Percentiles rank a stretch among this genome's conserved stretches.
Evolutionary conservation across 208 protist species (phyloP).

Genomic region (Herpetomonas samuelpessoai): DNA sequence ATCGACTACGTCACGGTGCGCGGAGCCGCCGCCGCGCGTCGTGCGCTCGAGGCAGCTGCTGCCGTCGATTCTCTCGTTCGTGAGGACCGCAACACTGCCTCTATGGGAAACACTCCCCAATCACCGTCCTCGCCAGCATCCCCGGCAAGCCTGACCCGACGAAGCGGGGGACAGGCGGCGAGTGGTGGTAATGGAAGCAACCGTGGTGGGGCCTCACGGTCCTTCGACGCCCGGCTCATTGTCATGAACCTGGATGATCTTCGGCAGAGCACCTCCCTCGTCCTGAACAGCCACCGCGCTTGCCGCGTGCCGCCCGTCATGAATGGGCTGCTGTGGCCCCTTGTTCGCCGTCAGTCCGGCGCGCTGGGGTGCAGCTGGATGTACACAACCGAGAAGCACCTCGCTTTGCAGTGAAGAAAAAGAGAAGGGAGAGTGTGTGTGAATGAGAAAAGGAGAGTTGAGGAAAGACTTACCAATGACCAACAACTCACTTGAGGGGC

Average conservation of each 20-base stretch:
- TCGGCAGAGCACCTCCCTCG: conserved; percentile 32
- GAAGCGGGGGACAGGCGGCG: too few relatives aligned
- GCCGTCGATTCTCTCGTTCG: too few relatives aligned
- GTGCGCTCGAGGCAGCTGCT: too few relatives aligned
- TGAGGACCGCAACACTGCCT: too few relatives aligned
- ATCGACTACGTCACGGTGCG: conserved; percentile 51
- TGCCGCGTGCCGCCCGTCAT: conserved; percentile 21
- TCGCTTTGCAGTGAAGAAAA: conserved; percentile 6
- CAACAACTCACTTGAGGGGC: conserved; percentile 3
- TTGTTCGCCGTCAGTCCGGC: conserved; percentile 13
- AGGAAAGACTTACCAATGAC: conserved; percentile 10
- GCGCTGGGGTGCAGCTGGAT: conserved; percentile 8
- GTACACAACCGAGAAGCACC: conserved; percentile 13
- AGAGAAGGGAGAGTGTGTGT: too few relatives aligned
- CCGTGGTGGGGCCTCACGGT: too few relatives aligned
- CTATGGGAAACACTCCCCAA: too few relatives aligned
- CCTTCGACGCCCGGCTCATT: conserved; percentile 13
- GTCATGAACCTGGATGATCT: conserved; percentile 47
- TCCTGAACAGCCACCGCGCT: conserved; percentile 21
- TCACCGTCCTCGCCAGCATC: neutral
- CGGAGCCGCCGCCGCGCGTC: neutral
- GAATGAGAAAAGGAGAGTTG: too few relatives aligned
- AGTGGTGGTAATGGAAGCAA: conserved; percentile 3
- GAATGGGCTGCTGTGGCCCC: conserved; percentile 48
- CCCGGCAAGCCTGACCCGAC: neutral